Evolutionary conservation across 2,329 filamentous ascomycete genomes (phyloP).

Genomic region (Xylariales sp.): DNA sequence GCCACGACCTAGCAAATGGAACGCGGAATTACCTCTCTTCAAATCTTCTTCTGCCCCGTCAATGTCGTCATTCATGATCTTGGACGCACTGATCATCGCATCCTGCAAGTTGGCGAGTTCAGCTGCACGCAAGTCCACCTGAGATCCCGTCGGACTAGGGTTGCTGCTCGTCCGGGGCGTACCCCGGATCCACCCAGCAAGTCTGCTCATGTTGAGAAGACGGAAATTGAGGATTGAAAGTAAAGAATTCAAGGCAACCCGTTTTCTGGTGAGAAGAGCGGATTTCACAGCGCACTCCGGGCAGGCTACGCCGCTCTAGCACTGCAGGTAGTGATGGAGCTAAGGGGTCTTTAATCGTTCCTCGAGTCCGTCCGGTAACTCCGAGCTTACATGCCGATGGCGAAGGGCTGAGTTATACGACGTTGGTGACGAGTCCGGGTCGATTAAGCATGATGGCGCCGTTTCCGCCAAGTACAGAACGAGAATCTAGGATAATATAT

Average conservation of each 20-base stretch:
- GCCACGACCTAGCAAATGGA: conserved; percentile 78
- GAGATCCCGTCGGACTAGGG: conserved; percentile 27
- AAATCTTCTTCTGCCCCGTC: conserved; percentile 73
- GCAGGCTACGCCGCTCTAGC: no score
- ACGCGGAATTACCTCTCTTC: conserved; percentile 71
- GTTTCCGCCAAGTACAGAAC: background rate
- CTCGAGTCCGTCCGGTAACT: conserved; percentile 2
- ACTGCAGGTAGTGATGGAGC: conserved; percentile 4
- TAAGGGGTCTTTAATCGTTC: background rate
- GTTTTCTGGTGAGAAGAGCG: no score
- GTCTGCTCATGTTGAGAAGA: conserved; percentile 39
- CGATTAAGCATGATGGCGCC: no score
- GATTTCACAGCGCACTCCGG: no score
- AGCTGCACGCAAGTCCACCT: conserved; percentile 30
- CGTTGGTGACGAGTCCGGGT: no score
- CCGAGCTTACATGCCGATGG: background rate
- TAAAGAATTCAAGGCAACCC: background rate
- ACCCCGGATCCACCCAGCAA: conserved; percentile 49
- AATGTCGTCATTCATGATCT: conserved; percentile 88
- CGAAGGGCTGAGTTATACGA: background rate
- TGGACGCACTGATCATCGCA: conserved; percentile 59
- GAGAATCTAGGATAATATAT: background rate
- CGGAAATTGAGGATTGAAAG: background rate
- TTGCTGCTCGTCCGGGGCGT: conserved; percentile 28
- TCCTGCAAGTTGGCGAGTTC: conserved; percentile 53